These are phyloP conservation scores for Sicyos edulis DNA, from an alignment of 306 rosid species.

Conservation along the genomic window DNA sequence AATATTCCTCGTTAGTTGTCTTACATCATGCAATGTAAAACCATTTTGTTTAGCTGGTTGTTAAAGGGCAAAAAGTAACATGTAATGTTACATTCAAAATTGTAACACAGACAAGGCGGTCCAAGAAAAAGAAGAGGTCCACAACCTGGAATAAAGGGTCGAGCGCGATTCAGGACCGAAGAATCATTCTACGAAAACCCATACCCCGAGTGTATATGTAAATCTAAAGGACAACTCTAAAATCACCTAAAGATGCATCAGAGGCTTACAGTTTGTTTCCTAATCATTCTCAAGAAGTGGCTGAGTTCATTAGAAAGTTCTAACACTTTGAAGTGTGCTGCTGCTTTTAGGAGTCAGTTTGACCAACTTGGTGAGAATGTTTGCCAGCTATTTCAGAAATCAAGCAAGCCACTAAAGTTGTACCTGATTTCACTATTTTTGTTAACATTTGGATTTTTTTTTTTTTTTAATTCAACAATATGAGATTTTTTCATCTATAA, in stretches of 20 bases:
- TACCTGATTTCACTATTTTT: background rate
- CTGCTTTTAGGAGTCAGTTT: background rate
- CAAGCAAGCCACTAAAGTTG: background rate
- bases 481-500: no score
- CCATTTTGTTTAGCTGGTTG: background rate
- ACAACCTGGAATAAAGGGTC: constrained; percentile 61
- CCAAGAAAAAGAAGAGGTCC: constrained; percentile 78
- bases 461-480: no score
- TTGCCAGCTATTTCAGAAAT: background rate
- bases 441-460: background rate
- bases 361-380: background rate
- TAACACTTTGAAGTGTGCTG: background rate
- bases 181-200: constrained; percentile 86
- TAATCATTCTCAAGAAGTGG: background rate
- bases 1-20: background rate
- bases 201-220: constrained; percentile 88
- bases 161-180: constrained; percentile 74
- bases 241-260: constrained; percentile 21
- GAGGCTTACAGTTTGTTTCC: background rate
- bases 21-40: constrained; percentile 7
- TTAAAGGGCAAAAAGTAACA: constrained; percentile 16
- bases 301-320: background rate
- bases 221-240: constrained; percentile 32
- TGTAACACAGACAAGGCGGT: constrained; percentile 64
- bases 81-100: constrained; percentile 21